Base-by-base conservation (phyloP, 2,329 filamentous ascomycete genomes). In the Amesomyces nigricolor region DNA sequence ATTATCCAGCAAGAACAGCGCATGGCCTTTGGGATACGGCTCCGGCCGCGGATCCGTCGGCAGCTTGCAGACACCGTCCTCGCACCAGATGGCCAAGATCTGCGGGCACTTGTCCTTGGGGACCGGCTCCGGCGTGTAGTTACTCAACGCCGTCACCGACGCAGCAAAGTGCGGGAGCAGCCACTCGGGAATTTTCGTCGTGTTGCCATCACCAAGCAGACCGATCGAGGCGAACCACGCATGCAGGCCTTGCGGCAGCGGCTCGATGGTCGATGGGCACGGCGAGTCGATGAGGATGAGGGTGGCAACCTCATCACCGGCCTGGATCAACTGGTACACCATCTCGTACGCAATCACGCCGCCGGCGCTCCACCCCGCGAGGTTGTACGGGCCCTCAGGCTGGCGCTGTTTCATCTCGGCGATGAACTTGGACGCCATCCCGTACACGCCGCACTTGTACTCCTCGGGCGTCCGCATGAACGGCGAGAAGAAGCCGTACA, bases 291-390 rank as follows among this genome's bases (percentile, higher is more conserved):
- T 51, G 26, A 51, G 32, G 4, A 51, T 13, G 3, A 51, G 38
- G 10, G n/a, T n/a, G 13, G 17, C 14, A 9, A 51, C 48, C 22
- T 43, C 38, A 17, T 51, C 48, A 8, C 48, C 48, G 4, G 7
- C n/a, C n/a, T 35, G 29, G 10, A 43, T 26, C 22, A 51, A 26
- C 19, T 17, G 17, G 6, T 43, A 14, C 5, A 38, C 39, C 6
- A 35, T n/a, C 13, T 30, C 38, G 29, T 51, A 51, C 22, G 48
- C 48, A 4, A 43, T 43, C 16, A 14, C 38, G 38, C 48, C 87
- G 26, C 87, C 88, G 1, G 86, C 87, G n/a, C 82, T 88, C 87
- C 87, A 91, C 22, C 88, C 88, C 14, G 82, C 80, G 1, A 90
- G 70, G 49, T 78, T 77, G 69, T 88, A 89, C 0, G 85, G 83